phyloP scores from a whole-genome alignment of 1,284 basidiomycete species.

The Malassezia caprae region DNA sequence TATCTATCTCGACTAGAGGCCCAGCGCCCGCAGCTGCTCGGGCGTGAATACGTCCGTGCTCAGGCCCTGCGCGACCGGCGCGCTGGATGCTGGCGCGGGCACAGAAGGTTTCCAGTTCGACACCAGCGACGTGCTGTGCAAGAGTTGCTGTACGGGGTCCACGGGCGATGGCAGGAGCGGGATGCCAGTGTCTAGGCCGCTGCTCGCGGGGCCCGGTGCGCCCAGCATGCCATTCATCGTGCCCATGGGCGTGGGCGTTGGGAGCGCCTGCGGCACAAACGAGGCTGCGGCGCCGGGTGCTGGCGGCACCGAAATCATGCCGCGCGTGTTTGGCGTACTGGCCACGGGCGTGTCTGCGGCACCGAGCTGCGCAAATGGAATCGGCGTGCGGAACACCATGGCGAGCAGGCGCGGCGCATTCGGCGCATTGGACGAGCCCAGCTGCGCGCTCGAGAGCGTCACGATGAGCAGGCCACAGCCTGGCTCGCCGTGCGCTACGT shows the following conservation, averaged over 20 bases:
- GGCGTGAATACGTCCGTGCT: background rate
- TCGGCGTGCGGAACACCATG: constrained; percentile 26
- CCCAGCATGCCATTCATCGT: background rate
- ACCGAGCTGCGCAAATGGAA: constrained; percentile 26
- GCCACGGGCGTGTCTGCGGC: background rate
- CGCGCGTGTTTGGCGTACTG: constrained; percentile 3
- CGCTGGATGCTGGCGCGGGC: background rate
- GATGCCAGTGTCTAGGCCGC: background rate
- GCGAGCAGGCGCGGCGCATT: constrained; percentile 24
- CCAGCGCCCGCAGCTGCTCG: constrained; percentile 6
- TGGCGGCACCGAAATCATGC: constrained; percentile 9
- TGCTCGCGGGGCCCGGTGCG: background rate
- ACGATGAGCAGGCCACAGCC: constrained; percentile 29
- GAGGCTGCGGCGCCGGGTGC: background rate
- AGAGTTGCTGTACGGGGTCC: background rate
- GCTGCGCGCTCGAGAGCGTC: constrained; percentile 17
- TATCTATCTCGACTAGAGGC: background rate
- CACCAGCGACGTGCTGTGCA: background rate
- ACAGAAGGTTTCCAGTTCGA: background rate
- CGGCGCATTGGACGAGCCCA: background rate
- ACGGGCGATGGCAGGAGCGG: background rate
- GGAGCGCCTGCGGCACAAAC: background rate
- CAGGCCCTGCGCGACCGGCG: background rate
- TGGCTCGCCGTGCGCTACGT: constrained; percentile 24
- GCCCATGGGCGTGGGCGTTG: background rate